These are phyloP conservation scores for Wickerhamiella shivajii DNA, from an alignment of 805 yeast species.

Conservation along the genomic window DNA sequence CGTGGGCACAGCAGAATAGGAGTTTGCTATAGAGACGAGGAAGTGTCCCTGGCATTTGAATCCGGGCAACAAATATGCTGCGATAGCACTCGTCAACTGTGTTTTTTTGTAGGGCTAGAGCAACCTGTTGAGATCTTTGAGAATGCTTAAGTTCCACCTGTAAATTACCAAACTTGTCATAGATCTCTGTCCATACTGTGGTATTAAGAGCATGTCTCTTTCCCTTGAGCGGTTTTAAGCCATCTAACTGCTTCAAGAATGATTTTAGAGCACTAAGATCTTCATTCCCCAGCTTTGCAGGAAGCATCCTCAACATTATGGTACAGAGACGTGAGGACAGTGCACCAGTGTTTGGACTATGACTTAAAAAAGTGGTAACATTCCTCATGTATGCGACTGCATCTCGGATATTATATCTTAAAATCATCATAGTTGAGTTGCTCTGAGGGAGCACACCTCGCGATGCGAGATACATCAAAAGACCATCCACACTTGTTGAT, in stretches of 20 bases:
- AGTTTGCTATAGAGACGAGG: background rate
- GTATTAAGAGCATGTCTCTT: no score
- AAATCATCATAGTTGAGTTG: background rate
- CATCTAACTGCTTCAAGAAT: no score
- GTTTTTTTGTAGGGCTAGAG: background rate
- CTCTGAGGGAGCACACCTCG: background rate
- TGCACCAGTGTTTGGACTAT: no score
- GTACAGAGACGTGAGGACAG: no score
- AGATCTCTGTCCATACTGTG: constrained; percentile 1
- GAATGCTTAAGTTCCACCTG: no score
- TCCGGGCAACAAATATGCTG: background rate
- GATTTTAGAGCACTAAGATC: no score
- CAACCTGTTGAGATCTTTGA: no score
- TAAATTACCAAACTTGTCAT: background rate
- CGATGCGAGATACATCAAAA: background rate
- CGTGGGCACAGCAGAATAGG: constrained; percentile 7
- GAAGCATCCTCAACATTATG: no score
- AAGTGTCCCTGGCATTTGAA: background rate
- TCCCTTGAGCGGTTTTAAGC: no score
- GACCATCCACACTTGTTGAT: background rate
- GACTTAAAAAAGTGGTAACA: no score
- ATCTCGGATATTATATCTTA: background rate
- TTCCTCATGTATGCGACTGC: background rate
- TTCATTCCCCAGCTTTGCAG: no score
- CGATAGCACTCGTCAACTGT: background rate